phyloP scores from a whole-genome alignment of 2,329 filamentous ascomycete species.

The Emergomyces africanus region DNA sequence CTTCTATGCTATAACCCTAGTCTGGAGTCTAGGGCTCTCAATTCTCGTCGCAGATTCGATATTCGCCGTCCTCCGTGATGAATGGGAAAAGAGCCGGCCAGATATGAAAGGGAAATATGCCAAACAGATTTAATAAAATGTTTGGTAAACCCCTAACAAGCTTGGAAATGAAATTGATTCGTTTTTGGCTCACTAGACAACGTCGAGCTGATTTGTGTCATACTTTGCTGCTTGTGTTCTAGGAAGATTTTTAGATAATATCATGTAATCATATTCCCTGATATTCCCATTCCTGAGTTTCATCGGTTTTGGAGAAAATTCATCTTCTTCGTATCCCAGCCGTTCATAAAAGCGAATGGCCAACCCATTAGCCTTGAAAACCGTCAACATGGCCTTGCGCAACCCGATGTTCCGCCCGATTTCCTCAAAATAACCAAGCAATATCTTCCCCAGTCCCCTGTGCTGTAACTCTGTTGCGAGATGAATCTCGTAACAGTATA shows the following conservation, averaged over 20 bases:
- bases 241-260: slow-evolving; percentile 36
- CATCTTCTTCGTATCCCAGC: slow-evolving; percentile 40
- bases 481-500: slow-evolving; percentile 55
- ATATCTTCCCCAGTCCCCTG: slow-evolving; percentile 37
- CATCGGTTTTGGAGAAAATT: slow-evolving; percentile 39
- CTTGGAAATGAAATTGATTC: background rate
- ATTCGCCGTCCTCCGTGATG: slow-evolving; percentile 80
- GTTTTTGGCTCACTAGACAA: background rate
- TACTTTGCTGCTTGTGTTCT: background rate
- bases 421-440: slow-evolving; percentile 38
- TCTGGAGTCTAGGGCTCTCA: slow-evolving; percentile 86
- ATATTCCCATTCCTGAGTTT: slow-evolving; percentile 37
- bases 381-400: slow-evolving; percentile 48
- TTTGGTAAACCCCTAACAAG: background rate
- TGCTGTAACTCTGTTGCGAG: slow-evolving; percentile 33
- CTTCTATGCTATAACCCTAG: slow-evolving; percentile 98
- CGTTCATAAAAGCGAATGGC: slow-evolving; percentile 39
- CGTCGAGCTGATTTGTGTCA: background rate
- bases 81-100: slow-evolving; percentile 84
- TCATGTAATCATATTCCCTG: slow-evolving; percentile 39
- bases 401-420: slow-evolving; percentile 36
- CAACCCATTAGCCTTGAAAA: slow-evolving; percentile 40
- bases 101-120: slow-evolving; percentile 83
- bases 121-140: slow-evolving; percentile 53
- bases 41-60: slow-evolving; percentile 76